phyloP scores from a whole-genome alignment of 345 rosid species.

The Bruguiera gymnorhiza region DNA sequence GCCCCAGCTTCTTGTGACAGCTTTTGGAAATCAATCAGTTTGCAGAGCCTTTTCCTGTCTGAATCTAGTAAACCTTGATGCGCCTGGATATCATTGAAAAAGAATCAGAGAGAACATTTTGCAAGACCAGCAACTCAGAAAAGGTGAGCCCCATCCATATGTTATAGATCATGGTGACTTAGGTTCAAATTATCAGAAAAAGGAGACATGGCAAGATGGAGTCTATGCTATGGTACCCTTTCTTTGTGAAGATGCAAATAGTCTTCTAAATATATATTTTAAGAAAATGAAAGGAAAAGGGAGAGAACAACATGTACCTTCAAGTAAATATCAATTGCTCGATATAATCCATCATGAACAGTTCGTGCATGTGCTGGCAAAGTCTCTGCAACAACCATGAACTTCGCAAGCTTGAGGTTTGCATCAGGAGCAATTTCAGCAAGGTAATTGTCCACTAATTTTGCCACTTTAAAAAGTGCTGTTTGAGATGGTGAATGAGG shows the following conservation, averaged over 20 bases:
- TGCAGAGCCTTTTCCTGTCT: slow-evolving; percentile 79
- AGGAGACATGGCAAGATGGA: too few relatives aligned
- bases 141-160: not conserved
- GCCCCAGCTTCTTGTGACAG: slow-evolving; percentile 98
- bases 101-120: slow-evolving; percentile 1
- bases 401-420: slow-evolving; percentile 83
- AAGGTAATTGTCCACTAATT: slow-evolving; percentile 85
- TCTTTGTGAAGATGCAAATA: not conserved
- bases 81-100: slow-evolving; percentile 42
- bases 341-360: slow-evolving; percentile 78
- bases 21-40: slow-evolving; percentile 88
- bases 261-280: not conserved
- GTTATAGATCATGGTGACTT: not conserved
- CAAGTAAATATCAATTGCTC: slow-evolving; percentile 87
- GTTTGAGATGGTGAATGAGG: slow-evolving; percentile 83
- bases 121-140: not conserved
- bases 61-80: slow-evolving; percentile 71
- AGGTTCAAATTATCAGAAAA: not conserved
- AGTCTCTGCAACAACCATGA: slow-evolving; percentile 81
- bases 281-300: not conserved
- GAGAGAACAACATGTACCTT: slow-evolving; percentile 45
- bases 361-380: slow-evolving; percentile 89
- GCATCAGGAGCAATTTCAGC: slow-evolving; percentile 96
- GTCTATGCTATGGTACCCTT: too few relatives aligned
- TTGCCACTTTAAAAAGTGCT: slow-evolving; percentile 74